Evolutionary conservation across 2,329 filamentous ascomycete genomes (phyloP), one percentile per base, ranked within the genome.

Genomic region (Colletotrichum phormii): DNA sequence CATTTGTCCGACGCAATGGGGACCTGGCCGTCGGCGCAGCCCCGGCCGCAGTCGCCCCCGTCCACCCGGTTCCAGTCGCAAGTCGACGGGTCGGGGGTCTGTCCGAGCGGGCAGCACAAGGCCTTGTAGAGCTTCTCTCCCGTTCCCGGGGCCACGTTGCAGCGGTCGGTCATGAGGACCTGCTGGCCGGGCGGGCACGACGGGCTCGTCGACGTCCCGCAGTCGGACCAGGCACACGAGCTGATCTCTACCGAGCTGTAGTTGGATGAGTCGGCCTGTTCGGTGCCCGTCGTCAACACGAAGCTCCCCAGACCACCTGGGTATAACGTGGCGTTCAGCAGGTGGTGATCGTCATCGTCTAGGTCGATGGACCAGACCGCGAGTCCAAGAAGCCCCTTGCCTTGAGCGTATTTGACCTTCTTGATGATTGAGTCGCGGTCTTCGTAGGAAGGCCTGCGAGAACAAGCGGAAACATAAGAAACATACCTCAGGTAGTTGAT

Each of bases 331-430:
- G 58, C 58, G 58, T 61, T 42, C 15, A 61, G 35, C 13, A 61
- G 58, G 33, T 46, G 18, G 58, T 61, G 33, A 35, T 61, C n/a
- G 26, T 64, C 66, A 31, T 70, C 73, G 13, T 67, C 55, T 64
- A 64, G 24, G 12, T 74, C 70, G 33, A 73, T 62, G 35, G 67
- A 67, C 69, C 72, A 75, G 5, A 69, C 59, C 64, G 73, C 73
- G 18, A 65, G 42, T 12, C 70, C 74, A 1, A 54, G 57, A 24
- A 75, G n/a, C 4, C 72, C 72, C 63, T 69, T 71, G 9, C 29
- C 26, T 22, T 63, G 58, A 3, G 70, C 74, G 58, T 69, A 64
- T 18, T 67, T 57, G 35, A 61, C 67, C 64, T 75, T 75, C 33
- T 35, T 35, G 54, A 59, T 60, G 63, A 75, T 54, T 26, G 68